These are phyloP conservation scores for Pseudogymnoascus sp. DNA, from an alignment of 2,329 filamentous ascomycete genomes.

Conservation along the genomic window DNA sequence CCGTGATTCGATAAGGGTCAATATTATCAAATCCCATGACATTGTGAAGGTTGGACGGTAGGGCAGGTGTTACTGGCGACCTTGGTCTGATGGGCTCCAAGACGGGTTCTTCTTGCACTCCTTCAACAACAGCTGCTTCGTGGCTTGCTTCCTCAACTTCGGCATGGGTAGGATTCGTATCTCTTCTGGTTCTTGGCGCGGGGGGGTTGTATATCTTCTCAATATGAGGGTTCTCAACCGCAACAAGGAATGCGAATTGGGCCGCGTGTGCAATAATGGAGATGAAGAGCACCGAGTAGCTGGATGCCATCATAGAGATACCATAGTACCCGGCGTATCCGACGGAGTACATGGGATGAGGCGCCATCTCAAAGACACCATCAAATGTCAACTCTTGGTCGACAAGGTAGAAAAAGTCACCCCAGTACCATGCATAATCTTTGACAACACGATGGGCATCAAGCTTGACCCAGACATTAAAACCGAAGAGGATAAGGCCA, in stretches of 20 bases:
- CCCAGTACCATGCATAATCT: conserved; percentile 99
- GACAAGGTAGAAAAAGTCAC: conserved; percentile 97
- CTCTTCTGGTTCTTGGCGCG: conserved; percentile 51
- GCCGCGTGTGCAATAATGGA: conserved; percentile 90
- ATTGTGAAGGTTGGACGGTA: conserved; percentile 68
- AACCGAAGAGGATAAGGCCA: conserved; percentile 72
- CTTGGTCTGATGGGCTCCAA: conserved; percentile 17
- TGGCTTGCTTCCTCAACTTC: conserved; percentile 30
- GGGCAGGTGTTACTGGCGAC: conserved; percentile 34
- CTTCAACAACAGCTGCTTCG: conserved; percentile 27
- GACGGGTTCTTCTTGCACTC: conserved; percentile 20
- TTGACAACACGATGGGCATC: conserved; percentile 97
- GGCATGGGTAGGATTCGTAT: conserved; percentile 21
- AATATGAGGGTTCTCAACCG: conserved; percentile 95
- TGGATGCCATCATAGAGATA: conserved; percentile 95
- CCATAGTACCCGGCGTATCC: conserved; percentile 97
- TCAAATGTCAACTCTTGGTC: conserved; percentile 98
- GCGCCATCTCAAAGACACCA: conserved; percentile 97
- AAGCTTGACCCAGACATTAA: conserved; percentile 98
- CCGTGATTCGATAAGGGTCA: conserved; percentile 80
- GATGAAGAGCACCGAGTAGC: conserved; percentile 95
- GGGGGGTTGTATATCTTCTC: conserved; percentile 95
- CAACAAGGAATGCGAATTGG: conserved; percentile 84
- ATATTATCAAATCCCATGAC: conserved; percentile 75
- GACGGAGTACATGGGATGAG: conserved; percentile 97